A percentile compares a stretch with the other conserved stretches of the same genome.
Conservation (phyloP, 2,329 filamentous ascomycete genomes). For the Cladorrhinum sp. region DNA sequence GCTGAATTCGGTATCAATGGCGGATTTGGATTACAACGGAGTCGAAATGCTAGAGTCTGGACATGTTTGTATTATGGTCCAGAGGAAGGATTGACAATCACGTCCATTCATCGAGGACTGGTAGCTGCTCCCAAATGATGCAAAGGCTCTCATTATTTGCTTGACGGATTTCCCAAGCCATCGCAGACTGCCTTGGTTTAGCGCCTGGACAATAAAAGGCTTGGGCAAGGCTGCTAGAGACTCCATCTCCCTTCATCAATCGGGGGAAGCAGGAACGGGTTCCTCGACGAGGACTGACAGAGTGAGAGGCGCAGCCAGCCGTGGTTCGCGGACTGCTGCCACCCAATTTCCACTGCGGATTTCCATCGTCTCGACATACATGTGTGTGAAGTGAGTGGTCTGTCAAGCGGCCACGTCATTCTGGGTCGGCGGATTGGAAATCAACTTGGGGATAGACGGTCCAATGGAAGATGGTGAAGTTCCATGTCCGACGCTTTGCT, state of each 20-base stretch:
- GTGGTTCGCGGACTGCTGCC: not conserved
- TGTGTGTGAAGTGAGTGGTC: not conserved
- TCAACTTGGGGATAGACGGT: not conserved
- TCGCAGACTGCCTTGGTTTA: too few relatives aligned
- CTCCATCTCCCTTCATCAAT: not conserved
- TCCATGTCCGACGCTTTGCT: conserved; percentile 2
- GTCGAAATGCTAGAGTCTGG: not conserved
- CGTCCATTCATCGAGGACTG: not conserved
- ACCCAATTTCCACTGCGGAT: too few relatives aligned
- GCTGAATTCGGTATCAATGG: not conserved
- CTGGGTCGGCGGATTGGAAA: not conserved
- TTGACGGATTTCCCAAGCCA: too few relatives aligned
- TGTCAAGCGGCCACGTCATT: conserved; percentile 1
- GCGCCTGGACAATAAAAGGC: too few relatives aligned
- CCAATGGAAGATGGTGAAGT: not conserved
- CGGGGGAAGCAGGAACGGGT: not conserved
- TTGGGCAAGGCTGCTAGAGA: not conserved
- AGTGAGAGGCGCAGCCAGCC: not conserved
- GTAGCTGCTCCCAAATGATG: not conserved
- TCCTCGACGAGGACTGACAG: not conserved
- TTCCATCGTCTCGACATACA: not conserved
- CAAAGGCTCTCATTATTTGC: too few relatives aligned
- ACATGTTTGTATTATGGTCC: not conserved
- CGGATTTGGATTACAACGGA: not conserved
- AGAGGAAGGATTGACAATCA: not conserved